Conservation (phyloP, 352 stramenopile genomes). For the Globisporangium mamillatum region DNA sequence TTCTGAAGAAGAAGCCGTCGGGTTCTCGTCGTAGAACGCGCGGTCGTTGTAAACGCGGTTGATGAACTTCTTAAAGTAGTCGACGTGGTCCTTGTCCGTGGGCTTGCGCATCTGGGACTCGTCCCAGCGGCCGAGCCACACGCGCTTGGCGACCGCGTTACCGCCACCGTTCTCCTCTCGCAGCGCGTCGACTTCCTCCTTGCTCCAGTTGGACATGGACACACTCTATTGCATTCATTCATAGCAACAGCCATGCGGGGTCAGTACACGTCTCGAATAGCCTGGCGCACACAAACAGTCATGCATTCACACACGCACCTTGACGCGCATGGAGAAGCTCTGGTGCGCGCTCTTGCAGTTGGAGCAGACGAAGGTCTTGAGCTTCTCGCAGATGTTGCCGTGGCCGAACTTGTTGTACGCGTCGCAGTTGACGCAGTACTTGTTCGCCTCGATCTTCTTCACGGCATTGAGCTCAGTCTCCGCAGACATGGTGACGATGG, state of each 20-base stretch:
- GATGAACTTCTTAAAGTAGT: slow-evolving; percentile 88
- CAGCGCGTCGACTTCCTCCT: slow-evolving; percentile 88
- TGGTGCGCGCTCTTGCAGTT: slow-evolving; percentile 95
- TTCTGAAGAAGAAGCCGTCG: not conserved
- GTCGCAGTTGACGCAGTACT: slow-evolving; percentile 82
- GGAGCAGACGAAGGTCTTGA: slow-evolving; percentile 92
- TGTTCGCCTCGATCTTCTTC: slow-evolving; percentile 84
- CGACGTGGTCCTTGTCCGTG: slow-evolving; percentile 66
- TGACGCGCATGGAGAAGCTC: slow-evolving; percentile 93
- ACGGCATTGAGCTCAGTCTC: slow-evolving; percentile 79
- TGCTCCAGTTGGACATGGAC: slow-evolving; percentile 94
- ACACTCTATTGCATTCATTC: slow-evolving; percentile 46
- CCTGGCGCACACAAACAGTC: not conserved
- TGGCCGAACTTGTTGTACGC: slow-evolving; percentile 91
- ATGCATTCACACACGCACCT: slow-evolving; percentile 36
- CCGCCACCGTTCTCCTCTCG: slow-evolving; percentile 60
- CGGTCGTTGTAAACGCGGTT: slow-evolving; percentile 82
- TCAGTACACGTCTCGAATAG: not conserved
- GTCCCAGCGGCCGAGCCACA: slow-evolving; percentile 32
- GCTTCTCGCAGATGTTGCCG: slow-evolving; percentile 91
- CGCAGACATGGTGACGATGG: slow-evolving; percentile 20
- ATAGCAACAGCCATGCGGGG: not conserved
- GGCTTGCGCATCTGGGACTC: slow-evolving; percentile 67
- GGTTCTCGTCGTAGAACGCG: slow-evolving; percentile 67
- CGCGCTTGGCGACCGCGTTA: slow-evolving; percentile 21